Evolutionary conservation across 2,329 filamentous ascomycete genomes (phyloP).

Genomic region (Mariannaea sp.): DNA sequence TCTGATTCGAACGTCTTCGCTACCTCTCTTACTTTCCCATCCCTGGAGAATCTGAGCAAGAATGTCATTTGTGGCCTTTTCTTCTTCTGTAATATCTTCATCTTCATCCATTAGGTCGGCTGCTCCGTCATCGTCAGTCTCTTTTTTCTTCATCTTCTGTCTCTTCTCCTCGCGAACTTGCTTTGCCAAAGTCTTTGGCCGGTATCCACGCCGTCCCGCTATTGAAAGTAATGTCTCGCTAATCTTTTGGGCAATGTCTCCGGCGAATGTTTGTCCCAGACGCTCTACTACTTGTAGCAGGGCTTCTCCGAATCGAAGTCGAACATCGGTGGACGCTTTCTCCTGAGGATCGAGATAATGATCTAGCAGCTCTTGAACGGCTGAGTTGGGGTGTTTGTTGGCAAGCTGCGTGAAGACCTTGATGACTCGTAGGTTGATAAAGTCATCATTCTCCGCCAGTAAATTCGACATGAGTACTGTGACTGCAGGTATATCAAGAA

Average conservation of each 20-base stretch:
- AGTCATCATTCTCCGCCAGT: constrained; percentile 70
- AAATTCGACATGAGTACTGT: constrained; percentile 68
- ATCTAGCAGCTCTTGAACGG: constrained; percentile 66
- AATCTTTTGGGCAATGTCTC: constrained; percentile 56
- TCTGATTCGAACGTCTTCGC: constrained; percentile 72
- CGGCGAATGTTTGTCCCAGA: constrained; percentile 60
- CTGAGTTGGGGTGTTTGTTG: constrained; percentile 64
- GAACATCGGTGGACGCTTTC: constrained; percentile 61
- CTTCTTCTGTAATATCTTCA: constrained; percentile 51
- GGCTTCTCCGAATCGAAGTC: constrained; percentile 72
- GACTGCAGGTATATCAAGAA: constrained; percentile 69
- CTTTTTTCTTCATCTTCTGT: constrained; percentile 52
- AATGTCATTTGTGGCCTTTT: constrained; percentile 54
- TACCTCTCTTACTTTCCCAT: constrained; percentile 69
- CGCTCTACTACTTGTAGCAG: constrained; percentile 67
- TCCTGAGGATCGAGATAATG: constrained; percentile 70
- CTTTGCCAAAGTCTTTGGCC: constrained; percentile 62
- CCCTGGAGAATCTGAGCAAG: constrained; percentile 65
- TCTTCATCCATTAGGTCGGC: constrained; percentile 49
- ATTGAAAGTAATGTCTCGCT: constrained; percentile 65
- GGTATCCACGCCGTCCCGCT: constrained; percentile 65
- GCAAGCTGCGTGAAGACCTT: constrained; percentile 67
- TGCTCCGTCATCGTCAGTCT: constrained; percentile 56
- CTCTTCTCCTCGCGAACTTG: constrained; percentile 58
- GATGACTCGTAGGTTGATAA: constrained; percentile 71